Evolutionary conservation across 352 stramenopile genomes (phyloP), one percentile per base, ranked within the genome.

Genomic region (Sclerospora graminicola): DNA sequence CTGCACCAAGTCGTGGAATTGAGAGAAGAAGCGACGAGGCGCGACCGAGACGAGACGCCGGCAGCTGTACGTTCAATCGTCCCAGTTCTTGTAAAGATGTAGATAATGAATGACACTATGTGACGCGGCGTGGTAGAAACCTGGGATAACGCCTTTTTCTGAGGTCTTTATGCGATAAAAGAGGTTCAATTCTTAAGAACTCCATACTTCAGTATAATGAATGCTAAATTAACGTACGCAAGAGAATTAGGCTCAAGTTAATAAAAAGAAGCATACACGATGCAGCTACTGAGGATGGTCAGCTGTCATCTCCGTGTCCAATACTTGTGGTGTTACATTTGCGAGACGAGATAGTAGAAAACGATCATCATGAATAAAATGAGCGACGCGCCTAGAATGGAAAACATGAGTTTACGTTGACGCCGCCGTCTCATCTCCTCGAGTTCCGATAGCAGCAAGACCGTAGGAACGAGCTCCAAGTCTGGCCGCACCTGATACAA

Each of bases 311-410:
- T 26, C 21, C 6, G 28, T 32, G 28, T 32, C 13, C 9, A 13
- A 32, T 8, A 32, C 28, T 11, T 19, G 30, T 19, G 26, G 31
- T 27, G 26, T 67, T 61, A 71, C 56, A 72, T 75, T 57, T 81
- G 59, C 18, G 66, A 66, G 48, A 84, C 65, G 52, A 84, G 57
- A 54, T 86, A 89, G 66, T 85, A 89, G 47, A 83, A 81, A 35
- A 89, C 69, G 31, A 86, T 57, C 52, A 89, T 63, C 63, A 85
- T 80, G 49, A 86, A 50, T 33, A 84, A 39, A 31, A 84, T 54
- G 44, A 89, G 69, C 38, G 67, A 68, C 32, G 70, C 69, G 31
- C 66, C 73, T 29, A 86, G 59, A 21, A 79, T 43, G 13, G 69
- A 77, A 48, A 89, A 85, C 50, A 89, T 66, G 38, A 84, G 54